These are phyloP conservation scores for Paramecium caudatum DNA, from an alignment of 73 alveolate species.

Conservation along the genomic window DNA sequence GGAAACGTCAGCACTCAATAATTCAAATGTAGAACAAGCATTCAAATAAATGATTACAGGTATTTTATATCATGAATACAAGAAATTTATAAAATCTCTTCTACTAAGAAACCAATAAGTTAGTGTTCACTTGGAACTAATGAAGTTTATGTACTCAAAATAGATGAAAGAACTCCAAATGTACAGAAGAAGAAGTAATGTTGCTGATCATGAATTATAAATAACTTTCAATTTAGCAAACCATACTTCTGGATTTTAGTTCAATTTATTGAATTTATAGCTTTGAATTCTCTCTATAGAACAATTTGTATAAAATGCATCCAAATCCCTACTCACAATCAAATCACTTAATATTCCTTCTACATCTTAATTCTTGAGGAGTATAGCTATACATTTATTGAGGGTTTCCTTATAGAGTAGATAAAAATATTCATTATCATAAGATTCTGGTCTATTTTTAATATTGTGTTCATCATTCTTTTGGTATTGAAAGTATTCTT, in stretches of 20 bases:
- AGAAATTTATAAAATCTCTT: slow-evolving; percentile 37
- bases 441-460: neutral
- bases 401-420: neutral
- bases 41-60: slow-evolving; percentile 77
- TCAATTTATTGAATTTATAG: neutral
- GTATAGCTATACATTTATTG: neutral
- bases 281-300: neutral
- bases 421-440: neutral
- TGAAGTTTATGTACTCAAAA: slow-evolving; percentile 9
- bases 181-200: neutral
- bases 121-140: neutral
- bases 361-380: neutral
- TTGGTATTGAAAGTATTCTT: neutral
- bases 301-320: neutral
- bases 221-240: neutral
- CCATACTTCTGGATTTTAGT: neutral
- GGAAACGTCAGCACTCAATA: slow-evolving; percentile 83
- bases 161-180: neutral
- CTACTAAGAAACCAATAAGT: slow-evolving; percentile 14
- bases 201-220: neutral
- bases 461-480: neutral
- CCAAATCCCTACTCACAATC: neutral
- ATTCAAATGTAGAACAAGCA: slow-evolving; percentile 80
- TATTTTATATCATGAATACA: neutral
- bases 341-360: neutral